Evolutionary conservation across 2,329 filamentous ascomycete genomes (phyloP), one percentile per base, ranked within the genome.

Genomic region (Pseudogymnoascus destructans): DNA sequence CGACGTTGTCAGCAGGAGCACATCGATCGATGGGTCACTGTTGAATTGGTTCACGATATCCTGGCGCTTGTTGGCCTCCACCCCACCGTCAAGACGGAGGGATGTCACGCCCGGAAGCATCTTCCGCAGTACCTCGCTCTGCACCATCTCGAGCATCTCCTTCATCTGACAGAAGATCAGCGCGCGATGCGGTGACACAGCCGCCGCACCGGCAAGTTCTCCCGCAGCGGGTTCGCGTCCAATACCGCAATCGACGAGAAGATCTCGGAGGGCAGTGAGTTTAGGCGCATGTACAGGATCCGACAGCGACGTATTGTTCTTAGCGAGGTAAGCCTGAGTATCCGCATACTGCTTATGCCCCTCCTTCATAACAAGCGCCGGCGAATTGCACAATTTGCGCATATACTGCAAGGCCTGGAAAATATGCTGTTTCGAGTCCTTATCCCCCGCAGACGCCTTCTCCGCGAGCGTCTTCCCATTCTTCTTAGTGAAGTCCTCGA

Each of bases 111-210:
- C 87, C 1, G 93, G 93, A n/a, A 98, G 79, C 73, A 97, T 79
- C 67, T 87, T 86, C 70, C 89, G 89, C 36, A 98, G 75, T 0
- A 98, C 93, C 59, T 92, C 91, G 66, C 87, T 89, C 69, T 97
- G 91, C 2, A 98, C 95, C 82, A 98, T 97, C 71, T 98, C 93
- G 21, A 98, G 79, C 95, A 98, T 98, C 71, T 98, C 93, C 73
- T 98, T 98, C 89, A 98, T 96, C 71, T 98, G 93, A 67, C 93
- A 98, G 77, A 98, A 98, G 64, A 98, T 87, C 25, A 98, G 81
- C 0, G 93, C 95, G 46, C 93, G 88, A 70, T 98, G 93, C 27
- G 92, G 93, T 61, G 93, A 95, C 70, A 98, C 95, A 70, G 89
- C 82, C 55, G 80, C 78, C 59, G 78, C 80, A 1, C 79, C 76